phyloP scores from a whole-genome alignment of 768 basidiomycete genomes.

The Auriculariales sp. region DNA sequence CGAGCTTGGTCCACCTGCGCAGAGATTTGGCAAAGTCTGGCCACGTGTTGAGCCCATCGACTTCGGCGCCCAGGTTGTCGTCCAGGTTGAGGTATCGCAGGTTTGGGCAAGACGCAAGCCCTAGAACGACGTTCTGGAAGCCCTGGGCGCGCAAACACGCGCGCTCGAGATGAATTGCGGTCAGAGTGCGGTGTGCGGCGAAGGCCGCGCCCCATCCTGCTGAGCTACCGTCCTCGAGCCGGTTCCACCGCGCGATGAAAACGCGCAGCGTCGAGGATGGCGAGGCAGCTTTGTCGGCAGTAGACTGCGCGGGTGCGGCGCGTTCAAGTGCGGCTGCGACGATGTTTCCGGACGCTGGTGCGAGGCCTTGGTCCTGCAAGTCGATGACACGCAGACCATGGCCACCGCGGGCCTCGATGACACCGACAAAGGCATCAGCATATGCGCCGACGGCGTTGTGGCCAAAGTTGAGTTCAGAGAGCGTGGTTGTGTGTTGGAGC shows the following conservation, averaged over 20 bases:
- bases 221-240: constrained; percentile 83
- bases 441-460: constrained; percentile 96
- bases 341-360: constrained; percentile 72
- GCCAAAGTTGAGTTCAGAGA: constrained; percentile 78
- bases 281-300: no score
- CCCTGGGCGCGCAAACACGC: constrained; percentile 94
- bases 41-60: constrained; percentile 18
- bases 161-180: constrained; percentile 84
- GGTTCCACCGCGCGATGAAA: constrained; percentile 86
- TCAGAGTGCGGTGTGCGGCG: constrained; percentile 63
- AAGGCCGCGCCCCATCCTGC: constrained; percentile 77
- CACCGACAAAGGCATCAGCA: no score
- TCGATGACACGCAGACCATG: constrained; percentile 91
- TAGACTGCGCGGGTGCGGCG: constrained; percentile 60
- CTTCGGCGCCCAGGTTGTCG: no score
- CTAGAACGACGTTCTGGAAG: constrained; percentile 61
- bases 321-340: constrained; percentile 73
- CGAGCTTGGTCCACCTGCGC: no score
- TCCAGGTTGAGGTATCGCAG: constrained; percentile 79
- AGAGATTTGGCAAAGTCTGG: no score
- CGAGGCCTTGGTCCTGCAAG: constrained; percentile 94
- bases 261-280: constrained; percentile 62
- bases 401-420: constrained; percentile 91
- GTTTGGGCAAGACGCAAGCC: constrained; percentile 48
- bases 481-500: constrained; percentile 61